A percentile compares a stretch with the other conserved stretches of the same genome.
Evolutionary conservation across 345 rosid genomes (phyloP).

Genomic region (Corymbia maculata): DNA sequence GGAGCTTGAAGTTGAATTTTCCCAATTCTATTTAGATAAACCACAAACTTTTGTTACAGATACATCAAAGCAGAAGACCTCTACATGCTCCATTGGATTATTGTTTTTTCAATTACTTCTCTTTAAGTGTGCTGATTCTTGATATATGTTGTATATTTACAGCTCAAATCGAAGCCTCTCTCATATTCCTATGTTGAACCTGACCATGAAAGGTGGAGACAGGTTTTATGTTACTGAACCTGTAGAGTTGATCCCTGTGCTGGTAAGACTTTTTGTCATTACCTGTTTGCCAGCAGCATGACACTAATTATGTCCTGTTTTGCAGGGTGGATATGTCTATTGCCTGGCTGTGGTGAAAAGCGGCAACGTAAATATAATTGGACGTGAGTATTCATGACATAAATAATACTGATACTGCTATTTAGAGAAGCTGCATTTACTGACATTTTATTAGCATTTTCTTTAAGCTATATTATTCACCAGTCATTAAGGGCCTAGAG

Average conservation of each 20-base stretch:
- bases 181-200: constrained; percentile 33
- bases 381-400: constrained; percentile 54
- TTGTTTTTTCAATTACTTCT: neutral
- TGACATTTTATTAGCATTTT: neutral
- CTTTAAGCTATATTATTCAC: neutral
- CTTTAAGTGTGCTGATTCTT: neutral
- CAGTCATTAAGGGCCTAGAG: neutral
- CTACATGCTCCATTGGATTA: neutral
- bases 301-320: neutral
- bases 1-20: neutral
- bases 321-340: constrained; percentile 37
- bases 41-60: constrained; percentile 5
- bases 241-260: constrained; percentile 8
- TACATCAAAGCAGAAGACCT: neutral
- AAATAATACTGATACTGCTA: neutral
- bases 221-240: constrained; percentile 43
- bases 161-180: constrained; percentile 31
- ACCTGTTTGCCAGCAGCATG: neutral
- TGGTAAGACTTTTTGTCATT: constrained; percentile 21
- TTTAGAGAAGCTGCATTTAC: neutral
- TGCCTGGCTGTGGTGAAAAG: constrained; percentile 73
- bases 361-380: constrained; percentile 62
- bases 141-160: neutral
- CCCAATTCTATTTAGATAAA: neutral
- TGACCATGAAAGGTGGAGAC: constrained; percentile 79